Base-by-base conservation (phyloP, 176 grass and related monocot genomes). In the Olyra latifolia region DNA sequence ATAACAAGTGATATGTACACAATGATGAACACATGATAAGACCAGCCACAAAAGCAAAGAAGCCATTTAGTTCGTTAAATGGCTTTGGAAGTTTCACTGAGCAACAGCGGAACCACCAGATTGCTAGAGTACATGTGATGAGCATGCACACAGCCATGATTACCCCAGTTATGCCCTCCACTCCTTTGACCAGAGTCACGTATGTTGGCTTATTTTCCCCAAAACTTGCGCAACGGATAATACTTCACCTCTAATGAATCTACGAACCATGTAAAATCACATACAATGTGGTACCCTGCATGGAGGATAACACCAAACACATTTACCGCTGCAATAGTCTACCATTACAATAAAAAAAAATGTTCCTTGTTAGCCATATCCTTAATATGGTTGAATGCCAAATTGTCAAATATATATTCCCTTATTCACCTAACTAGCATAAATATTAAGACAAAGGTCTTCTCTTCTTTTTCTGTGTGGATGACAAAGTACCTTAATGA, bases 1-100 rank as follows among this genome's bases (percentile, higher is more conserved):
- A 98, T 77, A 62, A 98, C 42, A 20, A 98, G 88, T 77, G 93
- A 69, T 72, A 94, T 72, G 82, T 98, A 98, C 56, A 94, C 95
- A 74, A 98, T 63, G 22, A 83, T 85, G 56, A 98, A 92, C 77
- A 98, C 69, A 87, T 98, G 95, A 82, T 98, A 92, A 3, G 95
- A 98, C 95, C 95, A 98, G 84, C n/a, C n/a, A n/a, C n/a, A n/a
- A 98, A 98, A 38, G 95, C 89, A 64, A 93, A 94, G 90, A 98
- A 98, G 56, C 95, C 95, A 63, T 88, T 94, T 59, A 98, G 63
- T 78, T 87, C 89, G 76, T 98, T 90, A 84, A 98, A 90, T 71
- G 95, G 92, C 83, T 76, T 94, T 16, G 95, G 95, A 79, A 98
- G 81, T 74, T 92, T 88, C 60, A 92, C 83, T 22, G 92, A 69